Percentiles rank a stretch among this genome's conserved stretches.
Conservation (phyloP, 352 stramenopile species). For the Blastocystis sp. region DNA sequence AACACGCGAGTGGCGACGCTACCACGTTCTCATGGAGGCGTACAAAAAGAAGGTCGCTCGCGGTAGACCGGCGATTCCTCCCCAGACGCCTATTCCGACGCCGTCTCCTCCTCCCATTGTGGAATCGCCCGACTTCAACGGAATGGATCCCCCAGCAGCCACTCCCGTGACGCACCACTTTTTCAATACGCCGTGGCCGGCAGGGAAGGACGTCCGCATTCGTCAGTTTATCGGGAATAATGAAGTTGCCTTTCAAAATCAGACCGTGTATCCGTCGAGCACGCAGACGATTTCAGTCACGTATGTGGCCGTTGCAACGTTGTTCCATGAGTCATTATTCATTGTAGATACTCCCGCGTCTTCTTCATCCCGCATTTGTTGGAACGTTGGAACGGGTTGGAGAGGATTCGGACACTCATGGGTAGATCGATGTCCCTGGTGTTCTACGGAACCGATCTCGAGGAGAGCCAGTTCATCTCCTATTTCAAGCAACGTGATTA, state of each 20-base stretch:
- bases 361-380: slow-evolving; percentile 44
- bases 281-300: not conserved
- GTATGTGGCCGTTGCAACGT: slow-evolving; percentile 16
- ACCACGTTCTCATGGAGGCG: not conserved
- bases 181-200: not conserved
- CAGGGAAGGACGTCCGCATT: not conserved
- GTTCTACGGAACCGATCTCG: slow-evolving; percentile 4
- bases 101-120: not conserved
- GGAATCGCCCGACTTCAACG: slow-evolving; percentile 8
- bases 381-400: slow-evolving; percentile 1
- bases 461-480: not conserved
- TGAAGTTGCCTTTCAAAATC: not conserved
- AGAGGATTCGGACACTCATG: not conserved
- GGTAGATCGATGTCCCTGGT: not conserved
- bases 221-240: slow-evolving; percentile 8
- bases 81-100: not conserved
- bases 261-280: not conserved
- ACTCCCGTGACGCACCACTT: not conserved
- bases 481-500: slow-evolving; percentile 3
- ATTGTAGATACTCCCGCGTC: not conserved
- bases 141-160: not conserved
- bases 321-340: not conserved
- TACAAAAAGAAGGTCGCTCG: slow-evolving; percentile 20
- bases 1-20: slow-evolving; percentile 1
- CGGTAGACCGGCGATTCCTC: not conserved